Evolutionary conservation across 225 moss, liverwort and hornwort genomes (phyloP).

Genomic region (Pleurozium schreberi): DNA sequence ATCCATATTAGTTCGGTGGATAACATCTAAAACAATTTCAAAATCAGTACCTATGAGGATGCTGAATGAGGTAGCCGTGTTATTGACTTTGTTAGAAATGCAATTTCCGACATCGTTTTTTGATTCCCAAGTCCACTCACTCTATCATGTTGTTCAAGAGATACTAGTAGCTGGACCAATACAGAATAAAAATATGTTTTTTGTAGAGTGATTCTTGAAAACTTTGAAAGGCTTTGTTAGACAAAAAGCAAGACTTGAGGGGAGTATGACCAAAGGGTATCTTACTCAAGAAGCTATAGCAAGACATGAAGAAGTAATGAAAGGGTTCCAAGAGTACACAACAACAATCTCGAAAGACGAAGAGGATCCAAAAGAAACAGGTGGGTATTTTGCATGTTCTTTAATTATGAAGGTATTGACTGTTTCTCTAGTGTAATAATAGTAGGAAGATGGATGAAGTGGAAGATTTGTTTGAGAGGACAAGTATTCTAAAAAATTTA

Average conservation of each 20-base stretch:
- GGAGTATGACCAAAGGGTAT: neutral
- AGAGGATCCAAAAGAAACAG: too few species aligned
- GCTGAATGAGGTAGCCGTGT: fast-evolving
- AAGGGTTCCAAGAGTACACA: too few species aligned
- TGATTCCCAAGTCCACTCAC: neutral
- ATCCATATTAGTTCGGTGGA: neutral
- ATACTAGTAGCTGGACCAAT: neutral
- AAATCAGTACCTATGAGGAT: fast-evolving
- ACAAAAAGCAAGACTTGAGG: neutral
- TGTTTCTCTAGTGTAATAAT: too few species aligned
- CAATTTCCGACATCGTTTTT: neutral
- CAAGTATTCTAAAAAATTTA: too few species aligned
- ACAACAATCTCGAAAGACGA: too few species aligned
- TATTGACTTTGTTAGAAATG: neutral
- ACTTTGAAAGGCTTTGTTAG: neutral
- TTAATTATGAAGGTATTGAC: too few species aligned
- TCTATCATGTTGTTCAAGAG: neutral
- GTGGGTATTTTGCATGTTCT: too few species aligned
- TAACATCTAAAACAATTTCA: neutral
- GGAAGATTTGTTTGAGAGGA: too few species aligned
- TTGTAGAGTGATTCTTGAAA: neutral
- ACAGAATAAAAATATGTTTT: neutral
- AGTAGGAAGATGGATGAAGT: too few species aligned
- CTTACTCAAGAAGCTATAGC: neutral
- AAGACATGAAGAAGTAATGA: too few species aligned